Conservation (phyloP, 2,329 filamentous ascomycete species). For the Capronia americana region DNA sequence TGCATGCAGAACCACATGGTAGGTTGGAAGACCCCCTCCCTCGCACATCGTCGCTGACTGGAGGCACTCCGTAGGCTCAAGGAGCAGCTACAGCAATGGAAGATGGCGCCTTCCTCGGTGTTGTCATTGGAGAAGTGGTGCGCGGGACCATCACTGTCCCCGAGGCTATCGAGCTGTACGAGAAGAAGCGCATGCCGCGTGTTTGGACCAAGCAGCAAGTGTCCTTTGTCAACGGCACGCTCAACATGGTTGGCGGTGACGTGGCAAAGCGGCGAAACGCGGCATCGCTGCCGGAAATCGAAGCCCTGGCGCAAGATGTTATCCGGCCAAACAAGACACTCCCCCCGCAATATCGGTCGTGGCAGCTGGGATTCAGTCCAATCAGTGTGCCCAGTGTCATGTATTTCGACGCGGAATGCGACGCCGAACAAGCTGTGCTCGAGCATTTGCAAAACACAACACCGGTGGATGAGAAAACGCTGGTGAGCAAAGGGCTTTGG, state of each 20-base stretch:
- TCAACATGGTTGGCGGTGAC: conserved; percentile 31
- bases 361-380: conserved; percentile 31
- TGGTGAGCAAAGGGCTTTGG: conserved; percentile 34
- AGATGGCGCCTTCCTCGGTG: conserved; percentile 51
- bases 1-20: conserved; percentile 54
- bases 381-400: conserved; percentile 31
- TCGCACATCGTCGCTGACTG: neutral
- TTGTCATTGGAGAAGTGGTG: conserved; percentile 47
- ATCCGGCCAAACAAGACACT: conserved; percentile 22
- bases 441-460: conserved; percentile 34
- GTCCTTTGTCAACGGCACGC: conserved; percentile 37
- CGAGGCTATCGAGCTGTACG: conserved; percentile 50
- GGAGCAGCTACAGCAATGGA: conserved; percentile 55
- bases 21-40: neutral
- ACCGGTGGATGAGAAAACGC: conserved; percentile 28
- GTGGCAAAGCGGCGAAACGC: conserved; percentile 24
- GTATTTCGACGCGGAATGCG: conserved; percentile 37
- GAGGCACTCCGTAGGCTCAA: conserved; percentile 44
- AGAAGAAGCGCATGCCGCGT: conserved; percentile 52
- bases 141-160: conserved; percentile 44
- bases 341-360: conserved; percentile 32
- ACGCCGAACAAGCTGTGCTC: conserved; percentile 36
- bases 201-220: conserved; percentile 53
- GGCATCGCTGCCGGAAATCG: conserved; percentile 27
- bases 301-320: conserved; percentile 22